A percentile compares a stretch with the other conserved stretches of the same genome.
Evolutionary conservation across 306 rosid species (phyloP).

Genomic region (Vigna trinervia): DNA sequence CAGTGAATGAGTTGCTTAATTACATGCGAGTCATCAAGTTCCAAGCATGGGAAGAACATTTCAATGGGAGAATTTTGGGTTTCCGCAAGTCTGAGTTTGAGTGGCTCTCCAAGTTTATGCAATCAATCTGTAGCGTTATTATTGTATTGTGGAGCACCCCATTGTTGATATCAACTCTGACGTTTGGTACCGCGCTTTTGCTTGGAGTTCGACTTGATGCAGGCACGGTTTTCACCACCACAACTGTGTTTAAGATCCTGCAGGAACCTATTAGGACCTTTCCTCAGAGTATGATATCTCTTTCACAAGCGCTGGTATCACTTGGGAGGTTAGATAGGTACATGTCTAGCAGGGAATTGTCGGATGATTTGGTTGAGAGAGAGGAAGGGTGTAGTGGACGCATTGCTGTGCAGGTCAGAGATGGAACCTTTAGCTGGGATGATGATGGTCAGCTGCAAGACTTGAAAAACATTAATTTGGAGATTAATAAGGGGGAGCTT

Average conservation of each 20-base stretch:
- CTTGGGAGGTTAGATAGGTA: conserved; percentile 83
- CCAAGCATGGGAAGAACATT: conserved; percentile 97
- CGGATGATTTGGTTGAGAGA: conserved; percentile 64
- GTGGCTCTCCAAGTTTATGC: conserved; percentile 88
- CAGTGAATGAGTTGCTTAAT: conserved; percentile 94
- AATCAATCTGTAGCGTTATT: conserved; percentile 63
- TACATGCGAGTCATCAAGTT: conserved; percentile 97
- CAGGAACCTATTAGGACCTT: conserved; percentile 95
- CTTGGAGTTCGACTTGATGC: conserved; percentile 86
- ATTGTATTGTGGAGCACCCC: conserved; percentile 84
- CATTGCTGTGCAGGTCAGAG: conserved; percentile 68
- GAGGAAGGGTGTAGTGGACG: conserved; percentile 56
- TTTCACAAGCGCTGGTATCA: conserved; percentile 90
- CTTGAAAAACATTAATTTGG: conserved; percentile 70
- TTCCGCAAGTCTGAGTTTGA: conserved; percentile 72
- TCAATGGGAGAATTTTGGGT: conserved; percentile 65
- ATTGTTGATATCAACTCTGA: conserved; percentile 67
- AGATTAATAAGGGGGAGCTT: conserved; percentile 71
- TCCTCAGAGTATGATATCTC: conserved; percentile 89
- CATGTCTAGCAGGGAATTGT: conserved; percentile 78
- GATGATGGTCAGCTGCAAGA: conserved; percentile 64
- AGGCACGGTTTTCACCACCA: conserved; percentile 89
- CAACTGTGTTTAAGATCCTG: conserved; percentile 79
- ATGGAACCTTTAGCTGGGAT: conserved; percentile 87
- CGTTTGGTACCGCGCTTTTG: conserved; percentile 74